phyloP scores from a whole-genome alignment of 2,329 filamentous ascomycete genomes.

The Aspergillus hortae region DNA sequence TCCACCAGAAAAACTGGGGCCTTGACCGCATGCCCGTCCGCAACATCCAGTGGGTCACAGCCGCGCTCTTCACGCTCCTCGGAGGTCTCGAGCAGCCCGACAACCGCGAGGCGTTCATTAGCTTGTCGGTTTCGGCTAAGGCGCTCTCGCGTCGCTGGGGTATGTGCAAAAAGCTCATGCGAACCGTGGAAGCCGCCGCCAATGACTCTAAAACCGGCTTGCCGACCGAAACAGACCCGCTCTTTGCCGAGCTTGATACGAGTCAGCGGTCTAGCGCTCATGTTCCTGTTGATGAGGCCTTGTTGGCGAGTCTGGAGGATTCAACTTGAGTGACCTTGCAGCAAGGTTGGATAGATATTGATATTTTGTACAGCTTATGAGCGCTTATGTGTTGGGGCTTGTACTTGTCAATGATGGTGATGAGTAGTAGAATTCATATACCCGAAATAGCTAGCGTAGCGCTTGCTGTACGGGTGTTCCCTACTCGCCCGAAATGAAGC shows the following conservation, averaged over 20 bases:
- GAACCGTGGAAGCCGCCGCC: slow-evolving; percentile 17
- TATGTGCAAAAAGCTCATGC: slow-evolving; percentile 4
- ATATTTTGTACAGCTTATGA: too few relatives aligned
- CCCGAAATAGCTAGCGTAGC: too few relatives aligned
- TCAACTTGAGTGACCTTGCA: too few relatives aligned
- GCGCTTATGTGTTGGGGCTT: too few relatives aligned
- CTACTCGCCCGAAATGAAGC: too few relatives aligned
- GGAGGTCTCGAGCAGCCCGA: slow-evolving; percentile 18
- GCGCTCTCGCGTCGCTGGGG: slow-evolving; percentile 23
- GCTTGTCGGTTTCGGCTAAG: slow-evolving; percentile 19
- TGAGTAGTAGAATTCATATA: too few relatives aligned
- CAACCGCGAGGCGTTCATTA: slow-evolving; percentile 23
- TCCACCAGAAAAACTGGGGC: slow-evolving; percentile 27
- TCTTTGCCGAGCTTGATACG: slow-evolving; percentile 17
- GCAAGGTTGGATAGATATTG: too few relatives aligned
- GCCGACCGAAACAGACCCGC: slow-evolving; percentile 18
- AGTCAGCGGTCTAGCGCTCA: background rate
- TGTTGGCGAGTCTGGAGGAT: background rate
- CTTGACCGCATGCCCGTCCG: slow-evolving; percentile 29
- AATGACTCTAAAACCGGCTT: slow-evolving; percentile 16
- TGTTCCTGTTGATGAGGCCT: background rate
- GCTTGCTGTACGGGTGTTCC: too few relatives aligned
- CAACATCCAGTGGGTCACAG: slow-evolving; percentile 27
- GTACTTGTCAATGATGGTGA: too few relatives aligned
- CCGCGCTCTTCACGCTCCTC: slow-evolving; percentile 26